Conservation (phyloP, 352 stramenopile genomes). For the Phytophthora fragariaefolia region DNA sequence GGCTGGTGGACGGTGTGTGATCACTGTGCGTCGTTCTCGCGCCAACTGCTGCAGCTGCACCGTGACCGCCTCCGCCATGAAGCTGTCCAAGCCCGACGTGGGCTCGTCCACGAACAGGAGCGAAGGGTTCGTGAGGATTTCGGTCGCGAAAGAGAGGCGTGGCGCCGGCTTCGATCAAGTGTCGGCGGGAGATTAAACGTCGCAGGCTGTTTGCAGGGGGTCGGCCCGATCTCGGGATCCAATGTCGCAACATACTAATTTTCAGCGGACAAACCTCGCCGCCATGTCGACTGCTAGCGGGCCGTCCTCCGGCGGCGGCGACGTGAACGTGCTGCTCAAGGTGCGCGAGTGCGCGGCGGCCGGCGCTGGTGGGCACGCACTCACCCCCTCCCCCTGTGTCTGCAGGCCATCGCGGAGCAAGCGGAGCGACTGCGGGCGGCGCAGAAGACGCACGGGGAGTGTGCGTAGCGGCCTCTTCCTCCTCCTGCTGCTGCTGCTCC, state of each 20-base stretch:
- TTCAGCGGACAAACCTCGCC: too few species aligned
- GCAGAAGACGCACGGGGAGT: constrained; percentile 58
- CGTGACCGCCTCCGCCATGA: constrained; percentile 63
- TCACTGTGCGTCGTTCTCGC: constrained; percentile 79
- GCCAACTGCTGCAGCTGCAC: constrained; percentile 68
- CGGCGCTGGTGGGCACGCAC: not conserved
- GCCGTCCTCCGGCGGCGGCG: constrained; percentile 16
- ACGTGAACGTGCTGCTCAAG: constrained; percentile 47
- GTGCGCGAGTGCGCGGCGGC: constrained; percentile 6
- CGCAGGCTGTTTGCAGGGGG: too few species aligned
- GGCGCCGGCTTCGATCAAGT: too few species aligned
- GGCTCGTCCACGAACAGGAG: constrained; percentile 89
- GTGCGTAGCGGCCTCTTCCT: constrained; percentile 31
- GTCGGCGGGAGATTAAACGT: too few species aligned
- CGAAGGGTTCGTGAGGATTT: constrained; percentile 83
- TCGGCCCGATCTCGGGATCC: too few species aligned
- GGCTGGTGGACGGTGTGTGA: constrained; percentile 89
- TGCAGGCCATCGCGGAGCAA: constrained; percentile 58
- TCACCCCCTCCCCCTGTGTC: not conserved
- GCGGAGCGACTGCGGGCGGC: constrained; percentile 50
- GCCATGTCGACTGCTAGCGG: constrained; percentile 39
- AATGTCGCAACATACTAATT: too few species aligned
- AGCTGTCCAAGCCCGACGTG: constrained; percentile 66
- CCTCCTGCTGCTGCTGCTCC: not conserved
- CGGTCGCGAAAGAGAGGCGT: constrained; percentile 82